phyloP scores from a whole-genome alignment of 2,329 filamentous ascomycete genomes.

The Aspergillus pseudotamarii region DNA sequence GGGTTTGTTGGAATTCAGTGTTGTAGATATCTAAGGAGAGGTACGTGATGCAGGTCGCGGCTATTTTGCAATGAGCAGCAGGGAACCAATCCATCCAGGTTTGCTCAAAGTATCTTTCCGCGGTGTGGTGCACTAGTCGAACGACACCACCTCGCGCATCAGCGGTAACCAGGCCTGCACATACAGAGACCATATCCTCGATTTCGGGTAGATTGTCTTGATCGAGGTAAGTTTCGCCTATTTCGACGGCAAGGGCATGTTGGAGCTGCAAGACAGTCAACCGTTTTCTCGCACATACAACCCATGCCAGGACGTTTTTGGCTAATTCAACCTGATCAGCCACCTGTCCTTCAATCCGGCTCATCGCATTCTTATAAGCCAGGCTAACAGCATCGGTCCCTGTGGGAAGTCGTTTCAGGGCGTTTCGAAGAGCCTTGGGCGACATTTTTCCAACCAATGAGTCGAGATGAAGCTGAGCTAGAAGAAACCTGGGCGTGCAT shows the following conservation, averaged over 20 bases:
- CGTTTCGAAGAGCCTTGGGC: slow-evolving; percentile 23
- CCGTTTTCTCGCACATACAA: slow-evolving; percentile 40
- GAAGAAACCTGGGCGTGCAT: slow-evolving; percentile 24
- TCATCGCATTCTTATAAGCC: slow-evolving; percentile 34
- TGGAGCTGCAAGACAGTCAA: slow-evolving; percentile 42
- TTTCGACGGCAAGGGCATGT: slow-evolving; percentile 48
- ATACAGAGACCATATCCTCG: slow-evolving; percentile 27
- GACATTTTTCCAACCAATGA: slow-evolving; percentile 21
- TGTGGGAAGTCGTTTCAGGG: background rate
- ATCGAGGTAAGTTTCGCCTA: slow-evolving; percentile 31
- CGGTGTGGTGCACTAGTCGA: slow-evolving; percentile 36
- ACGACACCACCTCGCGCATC: slow-evolving; percentile 33
- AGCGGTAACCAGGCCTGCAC: slow-evolving; percentile 36
- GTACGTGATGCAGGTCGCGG: slow-evolving; percentile 22
- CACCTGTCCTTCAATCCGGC: slow-evolving; percentile 46
- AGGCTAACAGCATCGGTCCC: background rate
- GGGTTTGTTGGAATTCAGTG: too few relatives aligned
- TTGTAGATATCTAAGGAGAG: slow-evolving; percentile 21
- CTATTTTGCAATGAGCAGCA: slow-evolving; percentile 16
- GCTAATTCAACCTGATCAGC: slow-evolving; percentile 38
- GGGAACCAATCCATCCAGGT: slow-evolving; percentile 15
- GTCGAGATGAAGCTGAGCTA: slow-evolving; percentile 27
- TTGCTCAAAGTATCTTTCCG: slow-evolving; percentile 33
- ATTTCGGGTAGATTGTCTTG: slow-evolving; percentile 38
- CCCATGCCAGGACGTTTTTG: slow-evolving; percentile 44